Evolutionary conservation across 805 yeast species (phyloP).

Genomic region (Kuraishia piskuri): DNA sequence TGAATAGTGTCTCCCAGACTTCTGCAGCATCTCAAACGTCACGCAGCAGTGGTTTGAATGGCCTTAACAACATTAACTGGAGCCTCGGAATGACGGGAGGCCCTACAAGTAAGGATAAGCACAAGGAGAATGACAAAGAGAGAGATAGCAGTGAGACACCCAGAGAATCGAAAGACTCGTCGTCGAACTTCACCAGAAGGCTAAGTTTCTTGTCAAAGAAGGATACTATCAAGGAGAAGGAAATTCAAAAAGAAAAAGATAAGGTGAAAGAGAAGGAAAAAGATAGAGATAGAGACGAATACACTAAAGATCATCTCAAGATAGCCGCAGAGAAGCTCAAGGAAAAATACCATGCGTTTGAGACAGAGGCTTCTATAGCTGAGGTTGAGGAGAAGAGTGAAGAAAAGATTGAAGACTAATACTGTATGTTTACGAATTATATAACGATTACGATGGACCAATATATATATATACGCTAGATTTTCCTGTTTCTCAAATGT

Average conservation of each 20-base stretch:
- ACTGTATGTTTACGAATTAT: not conserved
- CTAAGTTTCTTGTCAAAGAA: slow-evolving; percentile 22
- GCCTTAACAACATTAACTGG: slow-evolving; percentile 2
- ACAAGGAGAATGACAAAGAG: not conserved
- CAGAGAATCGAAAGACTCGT: not conserved
- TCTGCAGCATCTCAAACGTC: slow-evolving; percentile 1
- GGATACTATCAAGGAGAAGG: slow-evolving; percentile 17
- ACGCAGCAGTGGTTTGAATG: slow-evolving; percentile 2
- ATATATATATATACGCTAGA: not conserved
- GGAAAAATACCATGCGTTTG: not conserved
- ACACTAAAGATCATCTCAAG: not conserved
- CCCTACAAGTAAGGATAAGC: not conserved
- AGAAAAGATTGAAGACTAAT: not conserved
- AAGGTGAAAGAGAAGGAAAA: slow-evolving; percentile 17
- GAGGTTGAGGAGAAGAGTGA: not conserved
- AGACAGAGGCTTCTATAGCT: not conserved
- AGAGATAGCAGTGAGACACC: not conserved
- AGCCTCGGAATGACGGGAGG: slow-evolving; percentile 1
- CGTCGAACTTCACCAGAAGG: slow-evolving; percentile 14
- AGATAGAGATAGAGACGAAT: slow-evolving; percentile 5
- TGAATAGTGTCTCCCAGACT: slow-evolving; percentile 3
- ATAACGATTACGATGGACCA: not conserved
- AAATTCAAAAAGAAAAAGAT: slow-evolving; percentile 17
- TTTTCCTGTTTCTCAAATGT: not conserved
- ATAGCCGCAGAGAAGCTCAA: not conserved